A percentile compares a stretch with the other conserved stretches of the same genome.
These are phyloP conservation scores for Colletotrichum acutatum DNA, from an alignment of 2,329 filamentous ascomycete genomes.

Conservation along the genomic window DNA sequence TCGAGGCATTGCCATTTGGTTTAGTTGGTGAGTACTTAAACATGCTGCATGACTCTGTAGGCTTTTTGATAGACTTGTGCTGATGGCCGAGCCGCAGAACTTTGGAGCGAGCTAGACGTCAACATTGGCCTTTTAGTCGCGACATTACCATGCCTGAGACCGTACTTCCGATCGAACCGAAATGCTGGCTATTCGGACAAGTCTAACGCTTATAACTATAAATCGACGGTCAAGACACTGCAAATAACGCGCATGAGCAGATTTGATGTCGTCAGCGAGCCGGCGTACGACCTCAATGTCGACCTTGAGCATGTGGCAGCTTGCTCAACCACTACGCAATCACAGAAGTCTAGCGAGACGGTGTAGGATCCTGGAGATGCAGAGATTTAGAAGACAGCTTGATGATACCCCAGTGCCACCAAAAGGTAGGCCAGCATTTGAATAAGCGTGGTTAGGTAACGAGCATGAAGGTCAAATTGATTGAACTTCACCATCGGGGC, in stretches of 20 bases:
- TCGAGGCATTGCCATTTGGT: slow-evolving; percentile 22
- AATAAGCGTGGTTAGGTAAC: neutral
- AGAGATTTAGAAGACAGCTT: neutral
- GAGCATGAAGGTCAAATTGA: neutral
- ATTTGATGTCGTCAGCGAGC: slow-evolving; percentile 16
- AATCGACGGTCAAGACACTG: slow-evolving; percentile 22
- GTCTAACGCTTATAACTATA: slow-evolving; percentile 24
- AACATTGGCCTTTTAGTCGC: slow-evolving; percentile 29
- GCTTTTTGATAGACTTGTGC: neutral
- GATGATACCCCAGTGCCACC: neutral
- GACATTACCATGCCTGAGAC: slow-evolving; percentile 23
- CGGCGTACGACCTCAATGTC: neutral
- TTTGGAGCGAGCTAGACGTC: slow-evolving; percentile 29
- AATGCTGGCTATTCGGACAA: slow-evolving; percentile 16
- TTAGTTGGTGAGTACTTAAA: slow-evolving; percentile 14
- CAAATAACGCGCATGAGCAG: neutral
- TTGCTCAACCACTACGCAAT: neutral
- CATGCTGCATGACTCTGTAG: neutral
- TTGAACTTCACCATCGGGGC: too few species aligned
- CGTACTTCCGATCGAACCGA: slow-evolving; percentile 28
- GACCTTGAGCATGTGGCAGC: slow-evolving; percentile 12
- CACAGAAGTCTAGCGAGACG: neutral
- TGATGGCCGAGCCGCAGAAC: neutral
- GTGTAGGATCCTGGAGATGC: neutral
- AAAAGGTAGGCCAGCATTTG: neutral